Conservation (phyloP, 2,329 filamentous ascomycete species). For the Claviceps sp. region DNA sequence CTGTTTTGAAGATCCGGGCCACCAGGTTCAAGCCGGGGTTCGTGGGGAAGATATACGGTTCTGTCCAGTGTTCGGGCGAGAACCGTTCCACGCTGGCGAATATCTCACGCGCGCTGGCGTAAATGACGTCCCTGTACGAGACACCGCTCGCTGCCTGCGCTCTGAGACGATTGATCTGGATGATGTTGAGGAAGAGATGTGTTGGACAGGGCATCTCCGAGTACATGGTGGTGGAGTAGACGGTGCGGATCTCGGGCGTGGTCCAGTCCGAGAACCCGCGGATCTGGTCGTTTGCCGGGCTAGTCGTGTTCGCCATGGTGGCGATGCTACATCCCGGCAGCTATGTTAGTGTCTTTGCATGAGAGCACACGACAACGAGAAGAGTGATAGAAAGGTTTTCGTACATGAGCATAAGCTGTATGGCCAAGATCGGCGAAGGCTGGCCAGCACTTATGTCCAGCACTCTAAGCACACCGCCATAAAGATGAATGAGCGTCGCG, state of each 20-base stretch:
- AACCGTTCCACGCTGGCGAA: background rate
- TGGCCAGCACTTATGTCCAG: conserved; percentile 1
- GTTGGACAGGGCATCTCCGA: conserved; percentile 5
- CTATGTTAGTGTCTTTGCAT: background rate
- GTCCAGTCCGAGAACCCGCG: conserved; percentile 1
- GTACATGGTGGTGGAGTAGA: conserved; percentile 2
- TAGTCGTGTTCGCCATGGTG: conserved; percentile 4
- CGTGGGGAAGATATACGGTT: conserved; percentile 1
- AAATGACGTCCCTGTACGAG: background rate
- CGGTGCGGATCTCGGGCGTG: background rate
- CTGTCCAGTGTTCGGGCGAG: conserved; percentile 2
- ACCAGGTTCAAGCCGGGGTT: background rate
- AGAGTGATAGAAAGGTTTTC: background rate
- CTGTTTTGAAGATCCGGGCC: conserved; percentile 1
- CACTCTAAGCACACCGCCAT: conserved; percentile 1
- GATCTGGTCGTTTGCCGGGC: conserved; percentile 3
- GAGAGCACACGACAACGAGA: too few relatives aligned
- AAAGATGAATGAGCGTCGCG: conserved; percentile 2
- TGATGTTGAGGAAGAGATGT: conserved; percentile 2
- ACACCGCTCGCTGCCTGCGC: background rate
- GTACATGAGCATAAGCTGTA: conserved; percentile 4
- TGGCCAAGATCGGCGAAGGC: conserved; percentile 3
- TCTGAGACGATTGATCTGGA: conserved; percentile 2
- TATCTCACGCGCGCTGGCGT: background rate
- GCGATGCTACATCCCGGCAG: background rate